phyloP scores from a whole-genome alignment of 805 yeast species.

The Candida easanensis region DNA sequence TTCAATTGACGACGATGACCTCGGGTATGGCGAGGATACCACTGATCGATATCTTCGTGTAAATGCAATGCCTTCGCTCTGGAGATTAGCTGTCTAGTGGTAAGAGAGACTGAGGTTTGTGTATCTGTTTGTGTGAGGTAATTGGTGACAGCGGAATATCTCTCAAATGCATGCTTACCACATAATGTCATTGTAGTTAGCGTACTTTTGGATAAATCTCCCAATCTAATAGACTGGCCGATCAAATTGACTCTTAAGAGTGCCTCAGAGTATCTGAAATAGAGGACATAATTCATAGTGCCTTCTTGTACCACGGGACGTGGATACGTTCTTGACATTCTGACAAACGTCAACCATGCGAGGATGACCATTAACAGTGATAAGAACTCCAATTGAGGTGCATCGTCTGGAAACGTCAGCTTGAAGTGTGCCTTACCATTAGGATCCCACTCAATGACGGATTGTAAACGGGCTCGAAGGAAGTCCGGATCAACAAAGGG shows the following conservation, averaged over 20 bases:
- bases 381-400: conserved; percentile 3
- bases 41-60: conserved; percentile 11
- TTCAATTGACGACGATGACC: conserved; percentile 4
- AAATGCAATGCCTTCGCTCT: conserved; percentile 10
- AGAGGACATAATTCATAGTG: conserved; percentile 8
- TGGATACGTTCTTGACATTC: conserved; percentile 5
- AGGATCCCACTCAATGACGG: background rate
- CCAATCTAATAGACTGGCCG: conserved; percentile 4
- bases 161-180: conserved; percentile 5
- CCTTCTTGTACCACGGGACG: background rate
- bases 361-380: conserved; percentile 9
- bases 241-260: conserved; percentile 3
- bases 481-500: conserved; percentile 6
- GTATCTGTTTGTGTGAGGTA: conserved; percentile 2
- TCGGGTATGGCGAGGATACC: conserved; percentile 5
- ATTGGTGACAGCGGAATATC: conserved; percentile 10
- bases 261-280: conserved; percentile 6
- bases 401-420: conserved; percentile 4
- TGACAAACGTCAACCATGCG: conserved; percentile 10
- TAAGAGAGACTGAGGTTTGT: background rate
- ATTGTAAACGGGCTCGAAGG: background rate
- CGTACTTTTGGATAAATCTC: conserved; percentile 2
- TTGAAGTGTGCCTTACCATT: conserved; percentile 4
- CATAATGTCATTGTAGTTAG: conserved; percentile 3
- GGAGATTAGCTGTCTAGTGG: conserved; percentile 7